Evolutionary conservation across 179 eudicot species (phyloP), one percentile per base, ranked within the genome.

Genomic region (Spinacia oleracea): DNA sequence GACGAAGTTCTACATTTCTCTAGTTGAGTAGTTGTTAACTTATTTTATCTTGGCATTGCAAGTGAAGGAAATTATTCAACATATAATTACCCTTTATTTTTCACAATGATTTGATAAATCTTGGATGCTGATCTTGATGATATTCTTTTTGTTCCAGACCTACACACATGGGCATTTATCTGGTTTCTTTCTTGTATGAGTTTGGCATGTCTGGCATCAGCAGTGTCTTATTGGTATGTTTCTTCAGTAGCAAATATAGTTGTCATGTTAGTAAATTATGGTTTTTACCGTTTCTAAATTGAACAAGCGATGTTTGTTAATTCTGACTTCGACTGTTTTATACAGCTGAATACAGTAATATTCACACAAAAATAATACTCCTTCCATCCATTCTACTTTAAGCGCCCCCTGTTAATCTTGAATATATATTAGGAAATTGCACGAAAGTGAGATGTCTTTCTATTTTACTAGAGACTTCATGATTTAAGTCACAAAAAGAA

Each of bases 161-260:
- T 68, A 88, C 90, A 14, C 88, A 91, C 21, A 90, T 86, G 82
- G 80, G 90, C 48, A 87, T 93, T 38, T 89, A 92, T 78, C 80
- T 90, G 73, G 88, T 90, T 81, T 87, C 96, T 68, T 93, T 93
- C 91, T 89, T 91, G 75, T 93, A 91, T 79, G 98, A 91, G 80
- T 81, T 91, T 83, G 98, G 97, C 14, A 89, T 91, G 94, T 87
- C 91, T 55, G 97, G 94, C 74, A 91, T 90, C 89, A 90, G 88
- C 89, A 83, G 86, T 70, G 89, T 91, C 80, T 86, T 93, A 76
- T 78, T 91, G 90, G 98, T 93, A 89, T 34, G 91, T 77, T 72
- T n/a, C 74, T 69, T 45, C 18, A 15, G 56, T 35, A 38, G 34
- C 14, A 51, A 32, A 35, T 18, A 23, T 25, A 1, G 23, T 6